phyloP scores from a whole-genome alignment of 192 early-diverging fungal genomes.

The Entomortierella parvispora region DNA sequence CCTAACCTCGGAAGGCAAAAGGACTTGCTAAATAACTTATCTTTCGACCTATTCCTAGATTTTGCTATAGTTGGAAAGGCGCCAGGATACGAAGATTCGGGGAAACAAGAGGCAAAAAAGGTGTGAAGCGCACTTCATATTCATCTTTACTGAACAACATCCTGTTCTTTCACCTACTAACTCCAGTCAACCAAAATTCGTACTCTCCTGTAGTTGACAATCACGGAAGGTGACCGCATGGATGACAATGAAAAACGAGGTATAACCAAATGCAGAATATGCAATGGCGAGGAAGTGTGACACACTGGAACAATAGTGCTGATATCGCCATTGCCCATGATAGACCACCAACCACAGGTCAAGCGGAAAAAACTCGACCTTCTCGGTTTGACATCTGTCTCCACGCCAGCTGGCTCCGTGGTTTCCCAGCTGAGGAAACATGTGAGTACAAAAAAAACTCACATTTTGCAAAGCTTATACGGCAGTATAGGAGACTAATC shows the following conservation, averaged over 20 bases:
- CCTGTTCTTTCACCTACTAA: too few species aligned
- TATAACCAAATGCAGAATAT: neutral
- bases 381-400: neutral
- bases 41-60: too few species aligned
- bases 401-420: neutral
- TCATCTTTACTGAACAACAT: too few species aligned
- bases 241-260: conserved; percentile 42
- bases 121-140: too few species aligned
- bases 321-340: neutral
- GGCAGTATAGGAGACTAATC: neutral
- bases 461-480: neutral
- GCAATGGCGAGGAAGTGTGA: neutral
- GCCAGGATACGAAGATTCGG: too few species aligned
- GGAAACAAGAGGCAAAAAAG: too few species aligned
- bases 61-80: too few species aligned
- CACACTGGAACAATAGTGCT: neutral
- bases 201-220: too few species aligned
- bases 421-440: conserved; percentile 29
- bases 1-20: too few species aligned
- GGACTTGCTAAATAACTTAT: too few species aligned
- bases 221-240: conserved; percentile 9
- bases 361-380: conserved; percentile 24
- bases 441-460: too few species aligned
- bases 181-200: too few species aligned
- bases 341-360: neutral